Base-by-base conservation (phyloP, 2,329 filamentous ascomycete species). In the Scopulariopsis brevicaulis region DNA sequence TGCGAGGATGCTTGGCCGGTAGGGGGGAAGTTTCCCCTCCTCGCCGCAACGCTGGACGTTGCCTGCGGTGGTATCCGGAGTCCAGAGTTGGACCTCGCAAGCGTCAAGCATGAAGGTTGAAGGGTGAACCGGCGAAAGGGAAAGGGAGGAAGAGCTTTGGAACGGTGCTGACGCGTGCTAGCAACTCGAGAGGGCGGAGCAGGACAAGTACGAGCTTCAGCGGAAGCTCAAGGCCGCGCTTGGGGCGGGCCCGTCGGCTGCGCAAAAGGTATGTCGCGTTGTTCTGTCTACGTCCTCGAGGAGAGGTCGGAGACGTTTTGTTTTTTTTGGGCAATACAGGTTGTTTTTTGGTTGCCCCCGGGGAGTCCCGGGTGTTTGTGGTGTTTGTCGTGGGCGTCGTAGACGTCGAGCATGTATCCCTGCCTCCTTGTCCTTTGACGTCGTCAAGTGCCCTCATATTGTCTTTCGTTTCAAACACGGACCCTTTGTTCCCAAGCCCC, bases 161-260 rank as follows among this genome's bases (percentile, higher is more conserved):
- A 8, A 7, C 15, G 40, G 11, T n/a, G n/a, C 40, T 46, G 18
- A 46, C 40, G 40, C 32, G 46, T 55, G 56, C 50, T 64, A 83
- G 80, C 81, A 83, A 80, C 74, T 81, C 63, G 80, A 84, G 61
- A 76, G 80, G 64, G 73, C 77, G 15, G 80, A 84, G 62, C 74
- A 77, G 62, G 80, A 82, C 52, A 80, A 76, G 57, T 75, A 78
- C 62, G 80, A 83, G 58, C 68, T 83, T 43, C 79, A 81, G 64
- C 73, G 75, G 62, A 77, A 77, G 57, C 71, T 83, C 63, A 83
- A 82, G 64, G 73, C 75, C 40, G 73, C 76, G 8, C 22, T 50
- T 14, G 75, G 79, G 59, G 74, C 74, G 54, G 78, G 76, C 53
- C 73, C 73, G 50, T 72, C 73, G 40, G 74, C 75, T 32, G 75